phyloP scores from a whole-genome alignment of 768 basidiomycete genomes.

The Tricholoma flavovirens region DNA sequence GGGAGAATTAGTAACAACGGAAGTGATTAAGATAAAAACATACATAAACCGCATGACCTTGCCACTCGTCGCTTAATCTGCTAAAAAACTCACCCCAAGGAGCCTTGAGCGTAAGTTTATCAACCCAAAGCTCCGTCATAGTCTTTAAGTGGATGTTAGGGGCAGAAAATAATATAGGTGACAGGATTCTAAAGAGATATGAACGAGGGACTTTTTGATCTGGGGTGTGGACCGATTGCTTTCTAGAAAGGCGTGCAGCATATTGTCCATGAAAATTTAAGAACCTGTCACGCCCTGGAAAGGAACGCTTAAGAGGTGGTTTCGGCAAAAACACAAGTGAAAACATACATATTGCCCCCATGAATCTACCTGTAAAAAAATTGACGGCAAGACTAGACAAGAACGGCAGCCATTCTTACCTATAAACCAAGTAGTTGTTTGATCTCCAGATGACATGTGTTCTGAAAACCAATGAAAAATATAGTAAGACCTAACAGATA shows the following conservation, averaged over 20 bases:
- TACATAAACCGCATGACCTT: conserved; percentile 41
- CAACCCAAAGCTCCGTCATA: conserved; percentile 44
- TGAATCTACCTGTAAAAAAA: conserved; percentile 12
- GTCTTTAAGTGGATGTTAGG: conserved; percentile 36
- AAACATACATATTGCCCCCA: conserved; percentile 7
- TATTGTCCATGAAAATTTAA: conserved; percentile 39
- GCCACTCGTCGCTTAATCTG: conserved; percentile 33
- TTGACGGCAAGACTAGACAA: not conserved
- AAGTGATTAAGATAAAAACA: not conserved
- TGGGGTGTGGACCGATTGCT: conserved; percentile 24
- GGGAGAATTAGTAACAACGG: not conserved
- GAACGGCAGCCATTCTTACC: not conserved
- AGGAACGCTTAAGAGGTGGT: not conserved
- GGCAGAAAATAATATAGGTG: conserved; percentile 38
- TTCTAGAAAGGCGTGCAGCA: conserved; percentile 33
- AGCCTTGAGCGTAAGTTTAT: conserved; percentile 30
- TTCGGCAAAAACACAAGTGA: too few relatives aligned
- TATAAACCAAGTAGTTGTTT: not conserved
- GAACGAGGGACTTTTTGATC: conserved; percentile 21
- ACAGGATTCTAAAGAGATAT: conserved; percentile 26
- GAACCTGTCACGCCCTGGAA: conserved; percentile 21
- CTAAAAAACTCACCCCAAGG: conserved; percentile 36
- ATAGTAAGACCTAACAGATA: not conserved
- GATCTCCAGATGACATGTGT: not conserved
- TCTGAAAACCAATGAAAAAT: not conserved